Percentiles rank a stretch among this genome's conserved stretches.
Conservation (phyloP, 176 grass and related monocot species). For the Juncus effusus region DNA sequence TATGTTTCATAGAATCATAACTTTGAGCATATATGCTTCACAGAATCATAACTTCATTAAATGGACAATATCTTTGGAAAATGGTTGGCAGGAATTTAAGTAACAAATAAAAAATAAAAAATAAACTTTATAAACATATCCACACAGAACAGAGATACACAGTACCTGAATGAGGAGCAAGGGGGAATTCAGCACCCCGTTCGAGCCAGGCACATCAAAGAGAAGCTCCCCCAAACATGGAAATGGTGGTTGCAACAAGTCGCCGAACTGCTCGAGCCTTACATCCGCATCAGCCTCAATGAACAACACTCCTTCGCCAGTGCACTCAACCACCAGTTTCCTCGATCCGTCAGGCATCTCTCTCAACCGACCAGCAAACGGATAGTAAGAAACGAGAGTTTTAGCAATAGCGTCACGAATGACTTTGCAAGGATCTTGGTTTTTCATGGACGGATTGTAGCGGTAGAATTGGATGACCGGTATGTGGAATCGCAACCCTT, state of each 20-base stretch:
- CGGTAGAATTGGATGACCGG: slow-evolving; percentile 85
- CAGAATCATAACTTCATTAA: too few species aligned
- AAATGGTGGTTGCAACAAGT: slow-evolving; percentile 64
- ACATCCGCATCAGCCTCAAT: slow-evolving; percentile 69
- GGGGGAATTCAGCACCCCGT: slow-evolving; percentile 45
- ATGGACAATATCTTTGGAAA: too few species aligned
- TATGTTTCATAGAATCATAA: too few species aligned
- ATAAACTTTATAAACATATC: neutral
- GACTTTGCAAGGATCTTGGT: slow-evolving; percentile 45
- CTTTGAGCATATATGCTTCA: too few species aligned
- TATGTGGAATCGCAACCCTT: slow-evolving; percentile 74
- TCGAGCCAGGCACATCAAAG: slow-evolving; percentile 58
- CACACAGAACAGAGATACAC: neutral
- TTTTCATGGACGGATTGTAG: slow-evolving; percentile 22
- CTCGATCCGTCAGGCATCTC: slow-evolving; percentile 33
- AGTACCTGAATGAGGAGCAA: slow-evolving; percentile 65
- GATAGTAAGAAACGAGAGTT: slow-evolving; percentile 58
- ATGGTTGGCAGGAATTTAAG: too few species aligned
- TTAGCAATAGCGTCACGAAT: slow-evolving; percentile 55
- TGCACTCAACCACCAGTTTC: slow-evolving; percentile 86
- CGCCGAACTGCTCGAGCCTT: slow-evolving; percentile 58
- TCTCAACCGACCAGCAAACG: slow-evolving; percentile 69
- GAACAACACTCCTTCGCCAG: slow-evolving; percentile 75
- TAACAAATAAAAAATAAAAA: neutral
- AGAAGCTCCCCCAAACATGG: slow-evolving; percentile 62